Base-by-base conservation (phyloP, 495 filamentous ascomycete genomes). In the Bathelium albidoporum region DNA sequence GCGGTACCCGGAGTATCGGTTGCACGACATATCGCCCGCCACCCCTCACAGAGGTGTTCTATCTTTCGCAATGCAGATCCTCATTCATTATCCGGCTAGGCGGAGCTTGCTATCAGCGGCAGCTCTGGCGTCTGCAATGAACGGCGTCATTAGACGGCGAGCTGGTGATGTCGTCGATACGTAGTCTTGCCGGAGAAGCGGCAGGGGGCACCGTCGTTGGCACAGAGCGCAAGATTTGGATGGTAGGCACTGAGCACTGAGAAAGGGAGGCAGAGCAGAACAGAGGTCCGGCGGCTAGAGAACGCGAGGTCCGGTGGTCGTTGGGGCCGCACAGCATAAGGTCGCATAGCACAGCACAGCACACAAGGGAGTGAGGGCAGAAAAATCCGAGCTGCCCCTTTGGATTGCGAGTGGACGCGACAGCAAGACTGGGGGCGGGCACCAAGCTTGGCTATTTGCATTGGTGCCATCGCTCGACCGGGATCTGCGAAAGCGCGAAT, bases 21-120 rank as follows among this genome's bases (percentile, higher is more conserved):
- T 20, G 49, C 49, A 55, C 49, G 20, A n/a, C 24, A 10, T 9
- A n/a, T 28, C 29, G 1, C 22, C 49, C 49, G 29, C 49, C 24
- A 26, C 49, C 49, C 49, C 49, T 55, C 49, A 29, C 49, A 2
- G 9, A 24, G 12, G 12, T 55, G 9, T 3, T 7, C 11, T 49
- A 29, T 29, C 49, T 55, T 29, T 26, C 29, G 49, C 49, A 55
- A 9, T 55, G 49, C 49, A 55, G 49, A 55, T 55, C 49, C 34
- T 39, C 14, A 39, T 39, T 55, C 29, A 55, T 55, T 55, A 55
- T 26, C 49, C 49, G 49, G 49, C 5, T n/a, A 2, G 49, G 7
- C 49, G 24, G 49, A 55, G 9, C 7, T 29, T n/a, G 22, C 49
- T 29, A 55, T 55, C 49, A 55, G 29, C 5, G 12, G 49, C 11